Percentiles rank a stretch among this genome's conserved stretches.
Evolutionary conservation across 2,329 filamentous ascomycete genomes (phyloP).

Genomic region (Remersonia thermophila): DNA sequence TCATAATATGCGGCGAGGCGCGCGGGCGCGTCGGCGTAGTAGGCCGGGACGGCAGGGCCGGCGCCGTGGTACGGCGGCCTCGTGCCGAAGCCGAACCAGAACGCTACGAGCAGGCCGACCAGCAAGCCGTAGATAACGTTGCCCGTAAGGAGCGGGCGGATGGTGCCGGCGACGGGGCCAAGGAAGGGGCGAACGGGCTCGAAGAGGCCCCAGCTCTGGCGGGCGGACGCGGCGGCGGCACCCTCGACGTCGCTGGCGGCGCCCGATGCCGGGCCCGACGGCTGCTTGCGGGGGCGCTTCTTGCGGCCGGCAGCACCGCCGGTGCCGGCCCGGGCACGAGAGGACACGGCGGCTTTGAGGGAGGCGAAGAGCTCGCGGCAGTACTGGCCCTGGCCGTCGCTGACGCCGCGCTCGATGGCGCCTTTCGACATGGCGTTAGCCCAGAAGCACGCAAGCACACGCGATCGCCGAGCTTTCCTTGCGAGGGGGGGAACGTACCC

Average conservation of each 20-base stretch:
- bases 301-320: constrained; percentile 18
- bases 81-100: constrained; percentile 56
- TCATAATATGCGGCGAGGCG: constrained; percentile 79
- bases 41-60: constrained; percentile 9
- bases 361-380: constrained; percentile 67
- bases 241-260: constrained; percentile 29
- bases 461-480: too few species aligned
- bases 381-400: constrained; percentile 76
- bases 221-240: constrained; percentile 28
- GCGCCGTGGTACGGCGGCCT: constrained; percentile 27
- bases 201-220: constrained; percentile 62
- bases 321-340: constrained; percentile 43
- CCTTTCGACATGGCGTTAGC: constrained; percentile 35
- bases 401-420: constrained; percentile 90
- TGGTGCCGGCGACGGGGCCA: constrained; percentile 55
- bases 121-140: constrained; percentile 69
- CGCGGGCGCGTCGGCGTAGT: constrained; percentile 40
- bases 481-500: constrained; percentile 46
- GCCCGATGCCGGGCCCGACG: constrained; percentile 32
- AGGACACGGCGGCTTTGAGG: constrained; percentile 59
- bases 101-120: constrained; percentile 58
- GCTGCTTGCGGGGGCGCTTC: constrained; percentile 46
- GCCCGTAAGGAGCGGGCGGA: constrained; percentile 59
- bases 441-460: neutral
- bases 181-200: constrained; percentile 63